A percentile compares a stretch with the other conserved stretches of the same genome.
Evolutionary conservation across 257 asterid species (phyloP).

Genomic region (Jaltomata sinuosa): DNA sequence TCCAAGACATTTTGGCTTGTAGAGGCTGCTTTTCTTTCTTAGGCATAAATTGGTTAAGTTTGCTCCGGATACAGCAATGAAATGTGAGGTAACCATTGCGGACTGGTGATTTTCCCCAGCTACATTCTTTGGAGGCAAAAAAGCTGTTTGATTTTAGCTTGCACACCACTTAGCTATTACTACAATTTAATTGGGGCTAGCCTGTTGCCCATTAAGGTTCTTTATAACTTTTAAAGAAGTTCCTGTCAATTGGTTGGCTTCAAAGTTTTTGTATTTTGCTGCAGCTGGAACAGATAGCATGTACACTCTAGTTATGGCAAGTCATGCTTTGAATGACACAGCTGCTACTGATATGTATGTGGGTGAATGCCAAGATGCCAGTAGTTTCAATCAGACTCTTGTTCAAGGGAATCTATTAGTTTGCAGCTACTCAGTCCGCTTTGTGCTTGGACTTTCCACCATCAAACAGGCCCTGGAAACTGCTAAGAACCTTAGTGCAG

Average conservation of each 20-base stretch:
- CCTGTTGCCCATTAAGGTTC: background rate
- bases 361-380: slow-evolving; percentile 87
- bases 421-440: slow-evolving; percentile 97
- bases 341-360: slow-evolving; percentile 58
- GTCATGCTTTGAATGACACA: slow-evolving; percentile 58
- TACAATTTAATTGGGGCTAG: background rate
- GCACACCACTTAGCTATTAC: background rate
- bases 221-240: background rate
- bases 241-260: background rate
- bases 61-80: background rate
- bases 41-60: background rate
- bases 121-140: background rate
- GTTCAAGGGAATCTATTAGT: slow-evolving; percentile 74
- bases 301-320: slow-evolving; percentile 77
- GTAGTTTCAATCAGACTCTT: slow-evolving; percentile 47
- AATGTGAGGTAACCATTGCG: background rate
- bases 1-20: background rate
- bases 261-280: background rate
- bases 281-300: slow-evolving; percentile 80
- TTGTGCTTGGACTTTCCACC: slow-evolving; percentile 92
- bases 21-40: background rate
- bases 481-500: slow-evolving; percentile 71
- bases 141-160: background rate
- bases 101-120: background rate
- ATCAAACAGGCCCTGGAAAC: slow-evolving; percentile 82